Evolutionary conservation across 2,329 filamentous ascomycete species (phyloP), one percentile per base, ranked within the genome.

Genomic region (Fusarium dimerum): DNA sequence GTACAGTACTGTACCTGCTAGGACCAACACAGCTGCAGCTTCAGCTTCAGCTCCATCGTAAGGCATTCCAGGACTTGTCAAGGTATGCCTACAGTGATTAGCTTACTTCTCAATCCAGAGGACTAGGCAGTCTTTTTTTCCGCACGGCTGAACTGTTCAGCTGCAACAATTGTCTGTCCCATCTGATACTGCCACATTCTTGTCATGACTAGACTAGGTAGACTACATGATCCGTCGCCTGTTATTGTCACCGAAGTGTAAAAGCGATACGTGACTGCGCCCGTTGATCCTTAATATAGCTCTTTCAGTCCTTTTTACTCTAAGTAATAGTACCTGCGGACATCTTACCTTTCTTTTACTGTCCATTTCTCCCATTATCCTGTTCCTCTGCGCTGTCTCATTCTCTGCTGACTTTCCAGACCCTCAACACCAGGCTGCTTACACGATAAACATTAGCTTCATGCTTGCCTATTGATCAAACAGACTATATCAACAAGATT

Each of bases 41-140:
- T 40, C 40, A 34, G 49, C 47, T 45, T 41, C 34, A 38, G 40
- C 39, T 55, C 57, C 51, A 57, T 60, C 51, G 26, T 43, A 45
- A 60, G 59, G 56, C 59, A 57, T 55, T 60, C 56, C 47, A 50
- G 49, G 43, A 48, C 51, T 36, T 26, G 43, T 17, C 17, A 13
- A 20, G 13, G n/a, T 40, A 11, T 43, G 32, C 38, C 43, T 29
- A 20, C 20, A 26, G 20, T 26, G 7, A 26, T 26, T 26, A 26
- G 20, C 20, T 26, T 26, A 26, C 20, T 5, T 26, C 20, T 26
- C 20, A 26, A 4, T 26, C 7, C 20, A 26, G 32, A 36, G 43
- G 36, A 45, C 17, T 40, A 47, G 18, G 34, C 10, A 40, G 36
- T 41, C 49, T 29, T 42, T 49, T 26, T 26, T 26, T 26, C 7